Conservation (phyloP, 139 green algal genomes). For the Chlamydomonas sp. region DNA sequence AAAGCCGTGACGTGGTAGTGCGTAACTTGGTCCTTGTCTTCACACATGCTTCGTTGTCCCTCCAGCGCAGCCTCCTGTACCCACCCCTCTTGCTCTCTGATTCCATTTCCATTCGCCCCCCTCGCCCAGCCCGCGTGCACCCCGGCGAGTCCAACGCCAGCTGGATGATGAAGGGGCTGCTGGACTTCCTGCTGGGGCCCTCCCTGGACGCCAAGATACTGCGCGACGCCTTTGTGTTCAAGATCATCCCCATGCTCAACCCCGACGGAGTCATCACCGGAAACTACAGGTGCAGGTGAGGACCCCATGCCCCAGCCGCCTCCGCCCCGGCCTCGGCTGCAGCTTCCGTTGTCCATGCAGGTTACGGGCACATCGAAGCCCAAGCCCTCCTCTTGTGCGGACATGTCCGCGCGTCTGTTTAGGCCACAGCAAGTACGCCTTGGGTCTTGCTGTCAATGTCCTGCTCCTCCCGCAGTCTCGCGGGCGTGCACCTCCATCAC, state of each 20-base stretch:
- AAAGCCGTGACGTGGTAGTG: too few species aligned
- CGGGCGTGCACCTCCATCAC: neutral
- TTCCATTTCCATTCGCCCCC: neutral
- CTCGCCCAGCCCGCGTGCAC: constrained; percentile 69
- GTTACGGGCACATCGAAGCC: neutral
- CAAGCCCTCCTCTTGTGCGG: too few species aligned
- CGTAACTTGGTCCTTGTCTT: too few species aligned
- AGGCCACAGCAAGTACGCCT: too few species aligned
- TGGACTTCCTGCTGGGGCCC: constrained; percentile 71
- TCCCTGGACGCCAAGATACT: constrained; percentile 61
- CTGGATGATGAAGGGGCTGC: constrained; percentile 82
- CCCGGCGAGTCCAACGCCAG: constrained; percentile 81
- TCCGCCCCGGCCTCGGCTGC: neutral
- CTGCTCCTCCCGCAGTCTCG: too few species aligned
- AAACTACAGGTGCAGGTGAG: constrained; percentile 50
- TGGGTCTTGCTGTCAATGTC: too few species aligned
- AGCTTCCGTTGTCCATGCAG: neutral
- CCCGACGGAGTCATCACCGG: constrained; percentile 69
- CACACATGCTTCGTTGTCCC: too few species aligned
- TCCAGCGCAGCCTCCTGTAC: too few species aligned
- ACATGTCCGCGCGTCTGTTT: too few species aligned
- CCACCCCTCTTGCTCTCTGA: too few species aligned
- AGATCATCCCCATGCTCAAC: constrained; percentile 88
- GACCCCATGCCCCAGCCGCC: neutral
- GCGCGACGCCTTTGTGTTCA: constrained; percentile 75